Evolutionary conservation across 768 basidiomycete genomes (phyloP).

Genomic region (Hericium erinaceus): DNA sequence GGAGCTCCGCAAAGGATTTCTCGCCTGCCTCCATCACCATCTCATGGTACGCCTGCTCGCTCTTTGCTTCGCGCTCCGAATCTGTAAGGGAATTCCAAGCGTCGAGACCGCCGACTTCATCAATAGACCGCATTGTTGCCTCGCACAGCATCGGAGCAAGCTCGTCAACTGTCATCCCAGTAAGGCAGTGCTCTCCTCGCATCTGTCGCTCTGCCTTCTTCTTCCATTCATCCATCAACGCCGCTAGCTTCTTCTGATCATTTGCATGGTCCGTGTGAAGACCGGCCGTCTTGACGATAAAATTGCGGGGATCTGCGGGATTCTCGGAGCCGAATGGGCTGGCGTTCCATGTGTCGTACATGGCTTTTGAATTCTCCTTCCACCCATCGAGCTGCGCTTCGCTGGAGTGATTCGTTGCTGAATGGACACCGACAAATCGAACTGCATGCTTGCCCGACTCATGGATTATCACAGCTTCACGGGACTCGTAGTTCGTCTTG

Average conservation of each 20-base stretch:
- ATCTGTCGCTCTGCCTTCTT: not conserved
- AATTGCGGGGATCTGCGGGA: not conserved
- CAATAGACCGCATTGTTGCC: not conserved
- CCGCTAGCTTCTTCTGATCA: conserved; percentile 6
- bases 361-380: too few species aligned
- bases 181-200: not conserved
- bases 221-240: conserved; percentile 1
- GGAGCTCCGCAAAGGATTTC: not conserved
- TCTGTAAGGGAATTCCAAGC: not conserved
- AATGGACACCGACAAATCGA: not conserved
- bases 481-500: not conserved
- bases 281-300: not conserved
- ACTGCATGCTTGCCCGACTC: not conserved
- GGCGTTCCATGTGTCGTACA: not conserved
- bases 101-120: not conserved
- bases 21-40: not conserved
- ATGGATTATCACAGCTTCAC: not conserved
- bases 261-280: conserved; percentile 5
- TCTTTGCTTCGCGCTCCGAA: not conserved
- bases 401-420: not conserved
- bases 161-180: not conserved
- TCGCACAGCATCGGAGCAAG: not conserved
- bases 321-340: not conserved
- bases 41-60: not conserved
- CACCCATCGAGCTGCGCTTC: not conserved